Evolutionary conservation across 2,329 filamentous ascomycete species (phyloP).

Genomic region (Penicillium italicum): DNA sequence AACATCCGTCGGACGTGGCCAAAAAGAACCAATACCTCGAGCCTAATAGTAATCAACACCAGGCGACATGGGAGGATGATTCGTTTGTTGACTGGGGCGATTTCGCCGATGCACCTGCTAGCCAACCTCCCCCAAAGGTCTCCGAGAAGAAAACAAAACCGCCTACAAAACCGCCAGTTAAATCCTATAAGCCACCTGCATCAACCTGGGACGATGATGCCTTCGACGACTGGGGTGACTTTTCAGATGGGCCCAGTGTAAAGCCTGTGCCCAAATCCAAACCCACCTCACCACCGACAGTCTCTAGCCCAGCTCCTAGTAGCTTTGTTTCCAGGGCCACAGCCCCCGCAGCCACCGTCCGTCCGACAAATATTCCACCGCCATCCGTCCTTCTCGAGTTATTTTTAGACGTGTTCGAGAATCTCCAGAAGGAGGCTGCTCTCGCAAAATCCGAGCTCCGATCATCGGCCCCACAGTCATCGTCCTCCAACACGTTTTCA

Average conservation of each 20-base stretch:
- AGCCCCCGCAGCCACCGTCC: constrained; percentile 34
- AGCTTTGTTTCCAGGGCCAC: constrained; percentile 14
- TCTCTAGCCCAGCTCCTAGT: constrained; percentile 8
- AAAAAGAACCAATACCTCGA: not conserved
- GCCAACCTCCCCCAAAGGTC: constrained; percentile 8
- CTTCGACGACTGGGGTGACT: constrained; percentile 24
- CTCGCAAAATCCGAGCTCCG: constrained; percentile 58
- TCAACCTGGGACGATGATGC: constrained; percentile 21
- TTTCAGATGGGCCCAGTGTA: constrained; percentile 17
- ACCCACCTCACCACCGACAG: constrained; percentile 1
- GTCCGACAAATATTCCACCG: constrained; percentile 84
- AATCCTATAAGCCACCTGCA: constrained; percentile 6
- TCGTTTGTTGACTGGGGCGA: constrained; percentile 22
- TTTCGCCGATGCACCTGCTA: constrained; percentile 15
- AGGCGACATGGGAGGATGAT: constrained; percentile 17
- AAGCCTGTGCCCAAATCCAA: constrained; percentile 5
- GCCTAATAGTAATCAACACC: constrained; percentile 15
- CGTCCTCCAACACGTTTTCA: constrained; percentile 10
- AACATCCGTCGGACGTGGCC: not conserved
- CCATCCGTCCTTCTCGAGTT: constrained; percentile 76
- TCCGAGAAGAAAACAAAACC: constrained; percentile 8
- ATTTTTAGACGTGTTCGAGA: constrained; percentile 67
- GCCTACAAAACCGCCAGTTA: constrained; percentile 7
- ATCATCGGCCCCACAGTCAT: not conserved
- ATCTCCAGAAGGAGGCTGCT: constrained; percentile 63